A percentile compares a stretch with the other conserved stretches of the same genome.
Conservation (phyloP, 768 basidiomycete species). For the Mycena venus region DNA sequence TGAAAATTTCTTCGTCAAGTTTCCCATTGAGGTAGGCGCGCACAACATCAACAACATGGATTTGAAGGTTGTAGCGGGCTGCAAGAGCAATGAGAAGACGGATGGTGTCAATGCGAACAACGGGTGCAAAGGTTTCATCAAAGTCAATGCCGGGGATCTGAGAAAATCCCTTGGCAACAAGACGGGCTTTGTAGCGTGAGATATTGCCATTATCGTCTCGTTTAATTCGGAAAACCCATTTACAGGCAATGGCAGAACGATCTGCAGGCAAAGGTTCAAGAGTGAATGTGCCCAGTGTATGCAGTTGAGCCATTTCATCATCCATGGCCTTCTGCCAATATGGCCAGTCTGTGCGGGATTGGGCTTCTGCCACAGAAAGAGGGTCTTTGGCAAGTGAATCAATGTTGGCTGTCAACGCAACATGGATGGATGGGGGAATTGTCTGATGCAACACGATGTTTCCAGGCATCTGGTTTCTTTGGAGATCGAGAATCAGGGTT, state of each 20-base stretch:
- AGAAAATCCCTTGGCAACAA: slow-evolving; percentile 37
- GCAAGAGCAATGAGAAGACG: slow-evolving; percentile 42
- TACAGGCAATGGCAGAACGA: slow-evolving; percentile 6
- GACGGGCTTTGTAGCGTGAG: slow-evolving; percentile 40
- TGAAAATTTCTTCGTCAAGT: slow-evolving; percentile 28
- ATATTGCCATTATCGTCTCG: slow-evolving; percentile 41
- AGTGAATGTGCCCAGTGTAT: slow-evolving; percentile 32
- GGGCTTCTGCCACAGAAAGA: slow-evolving; percentile 19
- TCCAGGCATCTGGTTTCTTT: too few species aligned
- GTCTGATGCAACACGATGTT: background rate
- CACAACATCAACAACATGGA: slow-evolving; percentile 46
- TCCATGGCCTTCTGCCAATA: slow-evolving; percentile 30
- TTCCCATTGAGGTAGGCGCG: slow-evolving; percentile 16
- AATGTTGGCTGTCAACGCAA: background rate
- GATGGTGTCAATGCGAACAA: slow-evolving; percentile 21
- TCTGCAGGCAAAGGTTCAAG: background rate
- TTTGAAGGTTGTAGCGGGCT: slow-evolving; percentile 39
- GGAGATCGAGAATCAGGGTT: too few species aligned
- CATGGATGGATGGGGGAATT: too few species aligned
- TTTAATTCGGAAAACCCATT: slow-evolving; percentile 47
- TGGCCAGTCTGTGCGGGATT: slow-evolving; percentile 30
- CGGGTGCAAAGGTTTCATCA: slow-evolving; percentile 19
- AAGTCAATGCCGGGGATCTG: slow-evolving; percentile 40
- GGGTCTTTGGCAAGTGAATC: background rate
- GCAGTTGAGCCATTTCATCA: slow-evolving; percentile 18